phyloP scores from a whole-genome alignment of 164 flowering plant genomes.

The Houttuynia cordata region DNA sequence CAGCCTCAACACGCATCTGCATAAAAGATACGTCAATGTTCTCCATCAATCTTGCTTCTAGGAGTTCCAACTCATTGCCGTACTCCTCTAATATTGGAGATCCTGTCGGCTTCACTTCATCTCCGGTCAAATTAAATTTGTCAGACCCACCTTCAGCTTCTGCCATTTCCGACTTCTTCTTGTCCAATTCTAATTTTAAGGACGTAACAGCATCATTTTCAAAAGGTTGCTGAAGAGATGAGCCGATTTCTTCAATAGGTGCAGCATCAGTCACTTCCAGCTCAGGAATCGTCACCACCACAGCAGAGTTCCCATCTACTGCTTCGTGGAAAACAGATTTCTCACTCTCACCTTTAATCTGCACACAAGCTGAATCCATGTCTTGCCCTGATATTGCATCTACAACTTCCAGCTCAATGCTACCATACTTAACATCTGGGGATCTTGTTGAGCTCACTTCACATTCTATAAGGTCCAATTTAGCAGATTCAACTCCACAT shows the following conservation, averaged over 20 bases:
- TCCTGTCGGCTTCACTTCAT: background rate
- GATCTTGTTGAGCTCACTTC: background rate
- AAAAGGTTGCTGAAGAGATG: constrained; percentile 3
- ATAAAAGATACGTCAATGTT: constrained; percentile 3
- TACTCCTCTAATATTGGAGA: background rate
- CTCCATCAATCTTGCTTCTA: constrained; percentile 9
- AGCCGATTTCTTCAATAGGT: constrained; percentile 6
- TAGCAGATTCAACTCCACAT: background rate
- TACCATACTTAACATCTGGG: background rate
- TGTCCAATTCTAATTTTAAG: background rate
- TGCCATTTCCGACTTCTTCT: background rate
- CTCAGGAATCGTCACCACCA: constrained; percentile 2
- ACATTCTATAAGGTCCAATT: background rate
- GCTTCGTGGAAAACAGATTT: background rate
- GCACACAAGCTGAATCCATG: background rate
- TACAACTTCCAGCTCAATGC: constrained; percentile 2
- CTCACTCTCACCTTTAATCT: constrained; percentile 7
- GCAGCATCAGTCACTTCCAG: constrained; percentile 11
- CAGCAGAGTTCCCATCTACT: background rate
- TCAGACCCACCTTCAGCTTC: constrained; percentile 1
- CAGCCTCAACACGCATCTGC: constrained; percentile 10
- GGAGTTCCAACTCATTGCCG: background rate
- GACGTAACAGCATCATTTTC: constrained; percentile 1
- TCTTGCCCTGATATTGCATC: constrained; percentile 7
- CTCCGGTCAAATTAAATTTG: background rate